These are phyloP conservation scores for Boletus coccyginus DNA, from an alignment of 768 basidiomycete genomes.

Conservation along the genomic window DNA sequence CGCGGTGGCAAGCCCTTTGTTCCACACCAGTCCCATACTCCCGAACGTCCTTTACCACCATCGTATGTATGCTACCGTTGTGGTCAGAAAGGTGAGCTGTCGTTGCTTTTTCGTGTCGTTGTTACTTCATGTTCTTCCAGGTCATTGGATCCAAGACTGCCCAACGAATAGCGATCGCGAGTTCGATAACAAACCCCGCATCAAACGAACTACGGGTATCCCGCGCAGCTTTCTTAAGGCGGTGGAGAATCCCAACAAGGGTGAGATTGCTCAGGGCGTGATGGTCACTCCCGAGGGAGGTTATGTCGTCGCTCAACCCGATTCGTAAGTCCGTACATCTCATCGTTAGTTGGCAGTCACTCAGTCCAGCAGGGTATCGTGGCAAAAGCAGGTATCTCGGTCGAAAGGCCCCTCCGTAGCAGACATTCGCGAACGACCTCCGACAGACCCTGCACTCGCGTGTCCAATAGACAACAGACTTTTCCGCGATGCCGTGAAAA, in stretches of 20 bases:
- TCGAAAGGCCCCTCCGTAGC: conserved; percentile 79
- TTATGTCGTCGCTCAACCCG: conserved; percentile 95
- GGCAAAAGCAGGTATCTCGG: conserved; percentile 88
- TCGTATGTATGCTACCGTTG: conserved; percentile 99
- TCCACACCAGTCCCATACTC: conserved; percentile 49
- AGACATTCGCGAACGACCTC: conserved; percentile 85
- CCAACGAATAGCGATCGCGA: conserved; percentile 96
- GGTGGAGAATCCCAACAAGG: conserved; percentile 80
- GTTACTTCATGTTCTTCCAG: conserved; percentile 39
- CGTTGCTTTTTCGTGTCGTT: background rate
- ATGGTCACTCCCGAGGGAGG: conserved; percentile 99
- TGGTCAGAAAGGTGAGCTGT: conserved; percentile 83
- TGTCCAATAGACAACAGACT: conserved; percentile 94
- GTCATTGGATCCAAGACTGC: conserved; percentile 99
- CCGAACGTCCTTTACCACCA: conserved; percentile 80
- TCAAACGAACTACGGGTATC: conserved; percentile 98
- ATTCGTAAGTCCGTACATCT: conserved; percentile 62
- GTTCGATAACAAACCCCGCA: conserved; percentile 90
- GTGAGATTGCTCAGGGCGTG: conserved; percentile 75
- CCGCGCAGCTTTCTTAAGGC: conserved; percentile 96
- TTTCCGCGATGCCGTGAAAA: conserved; percentile 91
- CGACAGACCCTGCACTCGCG: conserved; percentile 72
- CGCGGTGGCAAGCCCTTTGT: conserved; percentile 53
- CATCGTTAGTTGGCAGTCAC: background rate
- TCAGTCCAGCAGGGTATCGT: conserved; percentile 64